Conservation (phyloP, 2,329 filamentous ascomycete species). For the Harringtonia lauricola region DNA sequence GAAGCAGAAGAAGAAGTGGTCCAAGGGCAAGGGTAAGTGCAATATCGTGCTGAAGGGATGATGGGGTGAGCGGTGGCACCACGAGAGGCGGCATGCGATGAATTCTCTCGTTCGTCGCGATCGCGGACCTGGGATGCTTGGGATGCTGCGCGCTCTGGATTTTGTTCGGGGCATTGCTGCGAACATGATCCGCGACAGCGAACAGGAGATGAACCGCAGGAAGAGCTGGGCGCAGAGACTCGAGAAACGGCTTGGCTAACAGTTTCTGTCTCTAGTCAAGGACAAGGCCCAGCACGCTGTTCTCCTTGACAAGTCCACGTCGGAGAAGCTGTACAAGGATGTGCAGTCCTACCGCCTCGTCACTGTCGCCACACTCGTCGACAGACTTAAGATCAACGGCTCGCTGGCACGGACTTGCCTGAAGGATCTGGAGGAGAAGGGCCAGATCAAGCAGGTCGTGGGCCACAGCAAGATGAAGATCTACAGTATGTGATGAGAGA, state of each 20-base stretch:
- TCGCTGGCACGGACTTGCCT: slow-evolving; percentile 86
- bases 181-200: too few relatives aligned
- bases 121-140: too few relatives aligned
- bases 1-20: slow-evolving; percentile 79
- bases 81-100: background rate
- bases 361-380: slow-evolving; percentile 96
- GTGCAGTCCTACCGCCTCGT: slow-evolving; percentile 99
- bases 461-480: slow-evolving; percentile 96
- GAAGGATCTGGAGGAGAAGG: slow-evolving; percentile 92
- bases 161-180: too few relatives aligned
- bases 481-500: slow-evolving; percentile 58
- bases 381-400: slow-evolving; percentile 99
- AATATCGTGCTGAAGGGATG: too few relatives aligned
- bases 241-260: background rate
- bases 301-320: slow-evolving; percentile 94
- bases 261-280: slow-evolving; percentile 55
- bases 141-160: too few relatives aligned
- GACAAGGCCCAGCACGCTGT: slow-evolving; percentile 99
- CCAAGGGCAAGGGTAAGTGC: slow-evolving; percentile 57
- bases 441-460: slow-evolving; percentile 95
- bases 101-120: background rate
- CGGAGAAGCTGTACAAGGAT: slow-evolving; percentile 99
- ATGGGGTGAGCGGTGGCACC: too few relatives aligned
- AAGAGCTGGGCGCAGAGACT: background rate
- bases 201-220: too few relatives aligned